phyloP scores from a whole-genome alignment of 805 yeast genomes.

The Starmerella asiatica region DNA sequence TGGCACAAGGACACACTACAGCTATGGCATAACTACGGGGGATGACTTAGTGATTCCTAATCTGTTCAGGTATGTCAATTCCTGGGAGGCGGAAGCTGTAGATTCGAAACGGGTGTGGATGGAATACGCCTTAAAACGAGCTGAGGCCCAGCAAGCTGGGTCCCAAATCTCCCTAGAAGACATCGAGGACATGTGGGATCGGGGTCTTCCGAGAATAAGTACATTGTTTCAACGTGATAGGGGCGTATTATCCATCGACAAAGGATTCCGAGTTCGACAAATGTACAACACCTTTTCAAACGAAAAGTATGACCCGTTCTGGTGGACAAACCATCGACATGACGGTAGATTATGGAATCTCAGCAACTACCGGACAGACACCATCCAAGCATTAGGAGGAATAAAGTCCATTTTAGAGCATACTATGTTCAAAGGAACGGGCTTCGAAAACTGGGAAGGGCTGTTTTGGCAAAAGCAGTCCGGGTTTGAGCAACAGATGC shows the following conservation, averaged over 20 bases:
- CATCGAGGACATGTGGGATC: slow-evolving; percentile 86
- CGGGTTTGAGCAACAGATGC: slow-evolving; percentile 93
- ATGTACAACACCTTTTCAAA: slow-evolving; percentile 63
- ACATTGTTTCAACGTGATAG: slow-evolving; percentile 91
- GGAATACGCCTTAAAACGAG: slow-evolving; percentile 81
- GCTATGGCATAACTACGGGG: slow-evolving; percentile 71
- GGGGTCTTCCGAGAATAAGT: slow-evolving; percentile 93
- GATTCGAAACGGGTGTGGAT: slow-evolving; percentile 98
- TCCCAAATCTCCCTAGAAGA: slow-evolving; percentile 85
- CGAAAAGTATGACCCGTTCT: slow-evolving; percentile 70
- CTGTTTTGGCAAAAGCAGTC: slow-evolving; percentile 96
- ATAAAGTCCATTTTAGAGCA: slow-evolving; percentile 92
- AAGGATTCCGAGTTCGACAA: slow-evolving; percentile 76
- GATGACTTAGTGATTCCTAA: slow-evolving; percentile 72
- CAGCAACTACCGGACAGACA: slow-evolving; percentile 85
- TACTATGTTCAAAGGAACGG: slow-evolving; percentile 89
- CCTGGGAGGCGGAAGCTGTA: slow-evolving; percentile 92
- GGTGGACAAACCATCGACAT: slow-evolving; percentile 92
- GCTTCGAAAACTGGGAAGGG: slow-evolving; percentile 97
- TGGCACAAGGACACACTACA: slow-evolving; percentile 74
- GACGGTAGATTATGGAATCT: slow-evolving; percentile 95
- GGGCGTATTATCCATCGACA: slow-evolving; percentile 86
- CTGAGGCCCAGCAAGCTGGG: slow-evolving; percentile 73
- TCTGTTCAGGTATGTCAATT: slow-evolving; percentile 75
- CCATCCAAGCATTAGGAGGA: slow-evolving; percentile 94